A percentile compares a stretch with the other conserved stretches of the same genome.
Conservation (phyloP, 2,329 filamentous ascomycete genomes). For the Colletotrichum simmondsii region DNA sequence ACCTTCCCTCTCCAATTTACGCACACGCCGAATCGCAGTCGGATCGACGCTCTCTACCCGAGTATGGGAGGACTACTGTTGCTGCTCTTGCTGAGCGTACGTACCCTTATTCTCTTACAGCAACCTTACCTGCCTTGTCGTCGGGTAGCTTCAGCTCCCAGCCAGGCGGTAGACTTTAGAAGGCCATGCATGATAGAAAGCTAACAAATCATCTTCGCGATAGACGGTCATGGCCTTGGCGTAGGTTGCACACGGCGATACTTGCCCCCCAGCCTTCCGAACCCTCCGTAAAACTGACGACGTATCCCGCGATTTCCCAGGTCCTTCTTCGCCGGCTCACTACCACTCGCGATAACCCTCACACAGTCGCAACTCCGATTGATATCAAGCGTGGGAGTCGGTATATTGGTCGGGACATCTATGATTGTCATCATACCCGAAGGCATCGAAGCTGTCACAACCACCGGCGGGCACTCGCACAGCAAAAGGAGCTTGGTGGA, state of each 20-base stretch:
- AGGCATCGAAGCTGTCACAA: slow-evolving; percentile 90
- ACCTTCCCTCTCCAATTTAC: background rate
- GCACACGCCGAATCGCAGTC: background rate
- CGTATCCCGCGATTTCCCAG: slow-evolving; percentile 56
- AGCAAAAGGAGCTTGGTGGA: slow-evolving; percentile 17
- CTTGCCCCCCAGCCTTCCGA: background rate
- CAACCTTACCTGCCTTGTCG: background rate
- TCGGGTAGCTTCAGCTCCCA: slow-evolving; percentile 21
- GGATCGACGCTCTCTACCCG: slow-evolving; percentile 18
- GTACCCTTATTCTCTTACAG: slow-evolving; percentile 34
- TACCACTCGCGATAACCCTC: slow-evolving; percentile 89
- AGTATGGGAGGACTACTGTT: slow-evolving; percentile 53
- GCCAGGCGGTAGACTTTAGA: background rate
- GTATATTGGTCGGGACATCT: slow-evolving; percentile 92
- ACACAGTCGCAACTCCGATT: slow-evolving; percentile 88
- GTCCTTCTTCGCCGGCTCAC: slow-evolving; percentile 91
- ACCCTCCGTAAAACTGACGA: slow-evolving; percentile 25
- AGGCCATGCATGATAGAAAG: background rate
- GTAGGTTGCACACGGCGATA: slow-evolving; percentile 52
- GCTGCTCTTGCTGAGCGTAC: slow-evolving; percentile 53
- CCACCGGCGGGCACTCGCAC: slow-evolving; percentile 49
- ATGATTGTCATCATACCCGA: slow-evolving; percentile 98
- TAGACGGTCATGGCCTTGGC: slow-evolving; percentile 69
- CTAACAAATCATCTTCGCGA: slow-evolving; percentile 16
- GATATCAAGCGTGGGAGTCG: slow-evolving; percentile 92